Base-by-base conservation (phyloP, 1,139 yeast species). In the Meyerozyma elateridarum region DNA sequence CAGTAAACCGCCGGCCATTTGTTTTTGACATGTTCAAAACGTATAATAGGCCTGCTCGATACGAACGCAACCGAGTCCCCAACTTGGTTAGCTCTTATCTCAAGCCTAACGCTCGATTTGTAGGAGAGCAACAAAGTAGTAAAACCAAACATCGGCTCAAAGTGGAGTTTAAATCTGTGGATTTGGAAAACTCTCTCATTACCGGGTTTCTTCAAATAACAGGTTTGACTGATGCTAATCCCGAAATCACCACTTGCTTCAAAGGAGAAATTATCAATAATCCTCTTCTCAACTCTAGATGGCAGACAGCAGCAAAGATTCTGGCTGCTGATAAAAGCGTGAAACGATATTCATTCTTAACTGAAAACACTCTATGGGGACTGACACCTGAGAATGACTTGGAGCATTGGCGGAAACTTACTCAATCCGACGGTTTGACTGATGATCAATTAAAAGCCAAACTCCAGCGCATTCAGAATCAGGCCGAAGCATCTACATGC, bases 321-420 rank as follows among this genome's bases (percentile, higher is more conserved):
- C 44, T 58, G 51, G 22, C 56, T 58, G 35, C 60, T 51, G 61
- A 56, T 40, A 44, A 48, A 19, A 52, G 62, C 18, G 34, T 48
- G 29, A 52, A 51, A 29, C 45, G 46, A 17, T 67, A 59, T 41
- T 57, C 67, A 25, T 68, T 68, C 37, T 43, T 59, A 21, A 66
- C 74, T 1, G 72, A 65, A 34, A 62, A 67, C 40, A 50, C 46
- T 24, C 41, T 42, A 16, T 77, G 88, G 88, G 81, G 79, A 4
- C 70, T 94, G 1, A 64, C 61, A 26, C 74, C 73, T 33, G 70
- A 73, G 36, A 82, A 79, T 37, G 96, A 88, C 58, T 58, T 85
- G 31, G 85, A 79, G 40, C 96, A 88, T 58, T 89, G 96, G 97
- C 71, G 79, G 31, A 74, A 84, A 46, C 79, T 89, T 45, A 78